Base-by-base conservation (phyloP, 768 basidiomycete species). In the Tylopilus plumbeoviolaceoides region DNA sequence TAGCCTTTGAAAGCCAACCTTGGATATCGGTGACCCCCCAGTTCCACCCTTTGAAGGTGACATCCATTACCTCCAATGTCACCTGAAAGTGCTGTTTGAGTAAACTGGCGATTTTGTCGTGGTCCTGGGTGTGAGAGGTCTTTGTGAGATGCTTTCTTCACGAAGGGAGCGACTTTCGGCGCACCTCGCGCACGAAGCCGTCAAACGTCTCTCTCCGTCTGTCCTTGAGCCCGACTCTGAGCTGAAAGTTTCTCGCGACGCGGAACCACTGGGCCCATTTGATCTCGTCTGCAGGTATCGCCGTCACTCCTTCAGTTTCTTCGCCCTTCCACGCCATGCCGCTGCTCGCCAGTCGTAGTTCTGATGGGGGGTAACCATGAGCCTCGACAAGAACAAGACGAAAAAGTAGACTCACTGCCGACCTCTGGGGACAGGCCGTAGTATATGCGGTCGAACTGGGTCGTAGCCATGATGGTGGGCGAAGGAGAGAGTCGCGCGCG, bases 11-110 rank as follows among this genome's bases (percentile, higher is more conserved):
- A 45, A 17, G 47, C 76, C 50, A 56, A 91, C 95, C 91, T 79
- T 91, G 89, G 57, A 98, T 91, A 64, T 95, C 92, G 2, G 91
- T 90, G 28, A 87, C 81, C 5, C 97, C 97, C 97, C 97, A 98
- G 68, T 99, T 98, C 93, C 93, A 98, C 1, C 97, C 97, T 66
- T 91, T 94, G 67, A 95, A 82, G 12, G 90, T 85, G 17, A 85
- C 78, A 59, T 99, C 97, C 68, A 84, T 85, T 5, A 79, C 80
- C 67, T 98, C 97, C 21, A 98, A 75, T 4, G 88, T 82, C 53
- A 95, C 75, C 40, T 79, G 82, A 72, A 93, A 98, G 70, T 93
- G 83, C 56, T 89, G 89, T 71, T 95, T 95, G 59, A 97, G 71
- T 40, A 95, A 67, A 47, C 78, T 73, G 5, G 85, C 75, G n/a